phyloP scores from a whole-genome alignment of 1,284 basidiomycete species.

The Pascua sp. region DNA sequence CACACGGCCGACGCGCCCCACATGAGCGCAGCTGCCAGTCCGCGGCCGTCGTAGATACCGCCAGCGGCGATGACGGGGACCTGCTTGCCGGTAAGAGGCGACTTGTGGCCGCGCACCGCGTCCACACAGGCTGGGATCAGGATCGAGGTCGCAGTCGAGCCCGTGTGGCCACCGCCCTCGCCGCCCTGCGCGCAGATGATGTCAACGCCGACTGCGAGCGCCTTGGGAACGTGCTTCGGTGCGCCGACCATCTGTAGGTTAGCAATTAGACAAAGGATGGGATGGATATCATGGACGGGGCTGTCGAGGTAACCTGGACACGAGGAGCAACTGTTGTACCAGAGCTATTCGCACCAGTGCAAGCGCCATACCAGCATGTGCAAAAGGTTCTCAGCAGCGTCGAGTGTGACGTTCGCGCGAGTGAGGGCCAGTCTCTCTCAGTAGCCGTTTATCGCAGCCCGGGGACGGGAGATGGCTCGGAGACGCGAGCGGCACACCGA shows the following conservation, averaged over 20 bases:
- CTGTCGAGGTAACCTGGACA: too few relatives aligned
- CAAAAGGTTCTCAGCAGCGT: too few relatives aligned
- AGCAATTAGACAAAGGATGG: too few relatives aligned
- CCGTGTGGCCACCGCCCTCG: slow-evolving; percentile 70
- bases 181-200: slow-evolving; percentile 84
- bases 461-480: too few relatives aligned
- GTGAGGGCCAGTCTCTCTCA: too few relatives aligned
- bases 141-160: slow-evolving; percentile 39
- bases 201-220: slow-evolving; percentile 74
- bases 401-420: neutral
- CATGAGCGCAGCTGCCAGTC: slow-evolving; percentile 74
- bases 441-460: too few relatives aligned
- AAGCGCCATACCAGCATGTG: too few relatives aligned
- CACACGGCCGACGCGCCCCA: slow-evolving; percentile 83
- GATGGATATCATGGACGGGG: too few relatives aligned
- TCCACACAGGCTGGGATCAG: slow-evolving; percentile 70
- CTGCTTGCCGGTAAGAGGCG: slow-evolving; percentile 65
- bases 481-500: neutral
- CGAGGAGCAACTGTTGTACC: too few relatives aligned
- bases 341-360: too few relatives aligned
- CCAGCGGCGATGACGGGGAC: slow-evolving; percentile 80
- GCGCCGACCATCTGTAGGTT: slow-evolving; percentile 69
- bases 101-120: slow-evolving; percentile 65
- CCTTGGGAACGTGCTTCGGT: slow-evolving; percentile 78
- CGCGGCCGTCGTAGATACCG: slow-evolving; percentile 77